These are phyloP conservation scores for Incumbomyces lentus DNA, from an alignment of 2,329 filamentous ascomycete species.

Conservation along the genomic window DNA sequence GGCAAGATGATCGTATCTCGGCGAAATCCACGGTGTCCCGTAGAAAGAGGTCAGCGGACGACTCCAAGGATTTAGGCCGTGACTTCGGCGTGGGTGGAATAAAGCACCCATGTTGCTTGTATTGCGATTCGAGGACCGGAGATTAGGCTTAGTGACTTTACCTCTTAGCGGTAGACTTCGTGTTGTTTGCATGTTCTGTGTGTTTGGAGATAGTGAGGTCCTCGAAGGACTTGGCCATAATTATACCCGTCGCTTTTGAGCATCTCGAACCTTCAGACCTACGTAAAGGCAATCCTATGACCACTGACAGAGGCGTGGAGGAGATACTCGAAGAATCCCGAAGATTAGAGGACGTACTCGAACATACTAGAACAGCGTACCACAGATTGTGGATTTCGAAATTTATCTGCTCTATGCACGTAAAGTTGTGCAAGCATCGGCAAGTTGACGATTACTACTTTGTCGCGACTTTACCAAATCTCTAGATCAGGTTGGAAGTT, in stretches of 20 bases:
- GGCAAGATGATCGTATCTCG: conserved; percentile 6
- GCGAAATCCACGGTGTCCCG: conserved; percentile 7
- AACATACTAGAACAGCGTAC: too few species aligned
- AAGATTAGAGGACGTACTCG: too few species aligned
- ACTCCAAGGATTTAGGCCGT: conserved; percentile 4
- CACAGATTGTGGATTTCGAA: too few species aligned
- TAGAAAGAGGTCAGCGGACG: conserved; percentile 11
- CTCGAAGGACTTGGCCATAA: conserved; percentile 2
- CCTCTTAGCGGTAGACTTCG: conserved; percentile 9
- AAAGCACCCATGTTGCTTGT: conserved; percentile 6
- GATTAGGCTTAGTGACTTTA: background rate
- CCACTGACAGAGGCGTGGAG: too few species aligned
- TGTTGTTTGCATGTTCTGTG: conserved; percentile 5
- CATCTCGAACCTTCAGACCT: too few species aligned
- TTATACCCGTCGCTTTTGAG: conserved; percentile 8
- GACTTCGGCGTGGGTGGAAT: conserved; percentile 1
- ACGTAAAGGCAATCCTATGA: too few species aligned
- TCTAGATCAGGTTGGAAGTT: too few species aligned
- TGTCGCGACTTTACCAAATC: too few species aligned
- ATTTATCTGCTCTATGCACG: too few species aligned
- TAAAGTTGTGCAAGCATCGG: too few species aligned
- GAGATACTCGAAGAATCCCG: too few species aligned
- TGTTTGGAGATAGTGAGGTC: conserved; percentile 5
- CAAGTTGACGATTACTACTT: too few species aligned
- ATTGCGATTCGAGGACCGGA: conserved; percentile 9